Evolutionary conservation across 176 grass and related monocot species (phyloP), one percentile per base, ranked within the genome.

Genomic region (Oryza coarctata): DNA sequence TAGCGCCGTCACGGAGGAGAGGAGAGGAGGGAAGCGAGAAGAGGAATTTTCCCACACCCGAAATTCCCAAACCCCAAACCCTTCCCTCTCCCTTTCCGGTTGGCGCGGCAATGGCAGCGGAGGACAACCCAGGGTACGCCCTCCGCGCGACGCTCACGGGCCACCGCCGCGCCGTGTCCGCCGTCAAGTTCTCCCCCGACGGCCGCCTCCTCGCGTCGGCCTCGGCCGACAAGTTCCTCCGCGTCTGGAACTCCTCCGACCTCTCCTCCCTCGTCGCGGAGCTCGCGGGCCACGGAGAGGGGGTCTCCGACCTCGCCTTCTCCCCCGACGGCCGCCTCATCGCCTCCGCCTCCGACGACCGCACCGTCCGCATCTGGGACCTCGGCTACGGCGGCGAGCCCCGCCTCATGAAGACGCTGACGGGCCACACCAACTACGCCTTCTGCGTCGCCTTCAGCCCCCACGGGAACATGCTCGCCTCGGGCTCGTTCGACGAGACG

Each of bases 401-500:
- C 63, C 76, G 83, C 66, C 90, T 88, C 43, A 62, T 93, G 74
- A 91, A 87, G 80, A 97, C 95, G 17, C 88, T 97, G 9, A 13
- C 64, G 50, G 95, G 92, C 32, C 95, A 97, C 86, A 94, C 95
- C 74, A 97, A 97, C 88, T 97, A 97, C 83, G 95, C 85, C 74
- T 94, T 94, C 74, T 97, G 95, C 79, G 87, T 94, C 63, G 63
- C 92, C 78, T 97, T 97, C 90, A 94, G 87, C 65, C 95, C 95
- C 49, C 92, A 94, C 61, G 91, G 92, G 7, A 92, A 97, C 74
- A 80, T 97, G 15, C 82, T 97, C 58, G 92, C 92, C 60, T 97
- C 95, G 4, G 95, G 92, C 0, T 97, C 95, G 78, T 97, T 94
- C 71, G 95, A 97, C 27, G 95, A 97, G 84, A 97, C 92, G 9